These are phyloP conservation scores for Gaultheria prostrata DNA, from an alignment of 148 eudicot species.

Conservation along the genomic window DNA sequence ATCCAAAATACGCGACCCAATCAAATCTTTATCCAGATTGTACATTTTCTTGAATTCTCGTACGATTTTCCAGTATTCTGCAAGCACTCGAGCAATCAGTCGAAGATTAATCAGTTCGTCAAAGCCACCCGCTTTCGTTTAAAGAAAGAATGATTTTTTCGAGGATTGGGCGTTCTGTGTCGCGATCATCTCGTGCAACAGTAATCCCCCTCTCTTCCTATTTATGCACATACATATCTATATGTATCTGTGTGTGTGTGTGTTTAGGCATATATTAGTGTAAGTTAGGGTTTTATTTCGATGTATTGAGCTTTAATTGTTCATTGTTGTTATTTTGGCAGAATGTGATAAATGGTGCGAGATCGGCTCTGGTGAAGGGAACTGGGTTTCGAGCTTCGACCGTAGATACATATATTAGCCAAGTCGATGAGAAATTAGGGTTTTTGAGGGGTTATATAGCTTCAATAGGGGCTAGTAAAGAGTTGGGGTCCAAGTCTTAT, in stretches of 20 bases:
- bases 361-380: constrained; percentile 31
- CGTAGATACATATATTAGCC: constrained; percentile 20
- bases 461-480: constrained; percentile 40
- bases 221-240: too few relatives aligned
- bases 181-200: constrained; percentile 49
- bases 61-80: not conserved
- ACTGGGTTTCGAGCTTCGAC: constrained; percentile 22
- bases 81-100: not conserved
- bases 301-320: not conserved
- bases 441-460: constrained; percentile 63
- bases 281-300: constrained; percentile 6
- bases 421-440: constrained; percentile 48
- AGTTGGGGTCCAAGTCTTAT: constrained; percentile 21
- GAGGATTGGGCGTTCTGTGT: constrained; percentile 42
- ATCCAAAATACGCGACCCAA: not conserved
- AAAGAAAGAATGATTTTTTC: constrained; percentile 49
- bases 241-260: not conserved
- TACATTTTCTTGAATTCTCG: not conserved
- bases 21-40: not conserved
- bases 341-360: constrained; percentile 54
- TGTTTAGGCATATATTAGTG: not conserved
- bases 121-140: not conserved
- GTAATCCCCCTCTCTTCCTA: constrained; percentile 21
- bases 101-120: not conserved
- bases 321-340: constrained; percentile 29